phyloP scores from a whole-genome alignment of 306 rosid species.

The Amphicarpaea edgeworthii region DNA sequence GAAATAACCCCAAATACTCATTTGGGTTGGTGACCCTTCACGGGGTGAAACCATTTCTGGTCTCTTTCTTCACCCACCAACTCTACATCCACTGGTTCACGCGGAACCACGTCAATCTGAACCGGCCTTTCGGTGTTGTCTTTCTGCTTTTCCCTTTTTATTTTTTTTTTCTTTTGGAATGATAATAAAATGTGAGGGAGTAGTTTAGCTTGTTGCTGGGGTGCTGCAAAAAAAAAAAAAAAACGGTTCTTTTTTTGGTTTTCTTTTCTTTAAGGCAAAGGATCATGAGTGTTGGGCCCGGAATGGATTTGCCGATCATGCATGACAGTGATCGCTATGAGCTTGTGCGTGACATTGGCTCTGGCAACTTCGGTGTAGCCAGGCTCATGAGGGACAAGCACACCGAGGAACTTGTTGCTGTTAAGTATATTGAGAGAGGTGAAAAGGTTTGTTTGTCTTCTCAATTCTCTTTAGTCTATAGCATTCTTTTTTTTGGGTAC shows the following conservation, averaged over 20 bases:
- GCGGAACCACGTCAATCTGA: conserved; percentile 54
- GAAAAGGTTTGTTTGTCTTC: conserved; percentile 90
- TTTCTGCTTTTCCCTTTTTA: conserved; percentile 21
- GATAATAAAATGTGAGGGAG: conserved; percentile 41
- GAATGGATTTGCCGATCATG: conserved; percentile 93
- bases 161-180: conserved; percentile 16
- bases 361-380: conserved; percentile 94
- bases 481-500: background rate
- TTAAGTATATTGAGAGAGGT: conserved; percentile 98
- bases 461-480: conserved; percentile 49
- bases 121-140: background rate
- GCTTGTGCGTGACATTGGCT: conserved; percentile 86
- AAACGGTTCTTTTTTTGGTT: background rate
- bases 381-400: conserved; percentile 93
- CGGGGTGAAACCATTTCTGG: conserved; percentile 66
- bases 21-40: conserved; percentile 72
- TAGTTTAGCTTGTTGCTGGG: conserved; percentile 30
- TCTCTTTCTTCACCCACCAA: conserved; percentile 65
- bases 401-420: conserved; percentile 93
- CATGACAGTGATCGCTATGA: conserved; percentile 95
- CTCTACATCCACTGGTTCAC: conserved; percentile 49
- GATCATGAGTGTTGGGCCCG: conserved; percentile 73
- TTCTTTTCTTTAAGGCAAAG: conserved; percentile 41
- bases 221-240: conserved; percentile 48
- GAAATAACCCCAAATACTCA: background rate